phyloP scores from a whole-genome alignment of 768 basidiomycete species.

The Leucosporidium scottii region DNA sequence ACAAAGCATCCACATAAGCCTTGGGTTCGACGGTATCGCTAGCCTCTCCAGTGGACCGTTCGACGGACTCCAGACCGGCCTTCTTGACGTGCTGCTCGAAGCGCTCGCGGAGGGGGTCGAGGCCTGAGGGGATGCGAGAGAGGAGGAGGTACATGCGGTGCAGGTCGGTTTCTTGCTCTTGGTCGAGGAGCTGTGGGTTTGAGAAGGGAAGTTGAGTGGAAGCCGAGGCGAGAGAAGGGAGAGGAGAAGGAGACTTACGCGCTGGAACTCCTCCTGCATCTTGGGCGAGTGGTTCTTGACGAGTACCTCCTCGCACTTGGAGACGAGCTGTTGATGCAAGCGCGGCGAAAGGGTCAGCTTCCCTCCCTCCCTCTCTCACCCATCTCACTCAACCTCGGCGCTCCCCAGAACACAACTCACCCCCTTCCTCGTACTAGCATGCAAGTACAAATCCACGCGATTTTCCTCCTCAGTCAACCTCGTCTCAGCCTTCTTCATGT shows the following conservation, averaged over 20 bases:
- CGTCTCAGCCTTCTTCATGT: conserved; percentile 88
- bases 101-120: conserved; percentile 81
- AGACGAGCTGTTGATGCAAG: conserved; percentile 41
- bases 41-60: conserved; percentile 33
- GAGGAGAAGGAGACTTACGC: conserved; percentile 34
- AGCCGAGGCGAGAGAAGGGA: too few species aligned
- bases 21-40: conserved; percentile 59
- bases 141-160: conserved; percentile 92
- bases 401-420: conserved; percentile 39
- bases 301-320: conserved; percentile 76
- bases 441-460: conserved; percentile 86
- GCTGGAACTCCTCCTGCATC: conserved; percentile 92
- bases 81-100: conserved; percentile 96
- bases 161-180: conserved; percentile 88
- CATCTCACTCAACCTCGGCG: neutral
- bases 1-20: conserved; percentile 82
- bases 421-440: conserved; percentile 76
- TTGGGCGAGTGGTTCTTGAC: conserved; percentile 74
- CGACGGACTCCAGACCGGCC: conserved; percentile 72
- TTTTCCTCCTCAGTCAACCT: conserved; percentile 90
- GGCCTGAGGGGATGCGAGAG: conserved; percentile 77
- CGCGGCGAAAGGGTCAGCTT: conserved; percentile 15
- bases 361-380: neutral
- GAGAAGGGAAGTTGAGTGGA: neutral
- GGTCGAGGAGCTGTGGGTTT: conserved; percentile 63